Evolutionary conservation across 1,284 basidiomycete genomes (phyloP), one percentile per base, ranked within the genome.

Genomic region (Naganishia sp.): DNA sequence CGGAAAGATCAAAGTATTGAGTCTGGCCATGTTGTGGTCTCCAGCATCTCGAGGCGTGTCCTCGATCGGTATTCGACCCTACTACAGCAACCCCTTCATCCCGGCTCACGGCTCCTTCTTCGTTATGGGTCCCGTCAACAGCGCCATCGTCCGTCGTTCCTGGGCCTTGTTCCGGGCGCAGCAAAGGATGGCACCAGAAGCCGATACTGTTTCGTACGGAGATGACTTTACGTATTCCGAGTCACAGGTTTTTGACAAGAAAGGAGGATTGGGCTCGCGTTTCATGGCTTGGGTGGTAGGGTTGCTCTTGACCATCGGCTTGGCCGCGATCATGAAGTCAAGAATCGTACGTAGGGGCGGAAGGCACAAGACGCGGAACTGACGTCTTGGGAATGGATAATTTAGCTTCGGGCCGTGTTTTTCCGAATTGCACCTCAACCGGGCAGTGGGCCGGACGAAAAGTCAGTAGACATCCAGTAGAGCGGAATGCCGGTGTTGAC

Each of bases 171-270:
- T 87, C 56, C 84, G 48, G 18, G 23, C 50, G 11, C 45, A 55
- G 11, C 68, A 66, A 59, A 70, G 71, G 33, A 70, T 81, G 43
- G 55, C 55, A 13, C 36, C 31, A n/a, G 44, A 46, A 25, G n/a
- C 39, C 16, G 31, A 42, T 6, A 55, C 54, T 1, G 57, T 63
- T 21, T 71, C 81, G 21, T 90, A 92, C 72, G 89, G 88, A 6
- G 79, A 84, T 1, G 72, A 83, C 3, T 90, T 93, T 80, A 80
- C 80, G 39, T 94, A 94, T 75, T 84, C 86, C 57, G 92, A 94
- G 77, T 90, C 89, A 64, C 31, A 85, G 43, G 64, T 69, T 10
- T 57, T 69, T 36, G 70, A 70, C 1, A 48, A 56, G 10, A 60
- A 65, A 13, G 64, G 64, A 16, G 21, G 72, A 16, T 59, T 55